Conservation (phyloP, 768 basidiomycete genomes). For the Auricularia heimuer region DNA sequence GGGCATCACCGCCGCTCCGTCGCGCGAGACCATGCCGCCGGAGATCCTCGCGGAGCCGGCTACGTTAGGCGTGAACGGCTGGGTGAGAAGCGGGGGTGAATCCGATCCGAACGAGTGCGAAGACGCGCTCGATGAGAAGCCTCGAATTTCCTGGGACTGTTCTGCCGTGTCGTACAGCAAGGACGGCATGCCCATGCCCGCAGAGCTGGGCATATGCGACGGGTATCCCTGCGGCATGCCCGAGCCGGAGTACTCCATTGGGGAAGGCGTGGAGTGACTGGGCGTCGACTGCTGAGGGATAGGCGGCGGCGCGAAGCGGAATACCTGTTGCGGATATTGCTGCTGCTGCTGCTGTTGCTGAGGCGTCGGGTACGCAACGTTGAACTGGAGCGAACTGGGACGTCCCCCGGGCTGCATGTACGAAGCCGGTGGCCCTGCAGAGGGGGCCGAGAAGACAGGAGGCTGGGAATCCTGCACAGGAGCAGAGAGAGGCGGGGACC, state of each 20-base stretch:
- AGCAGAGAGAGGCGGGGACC: slow-evolving; percentile 12
- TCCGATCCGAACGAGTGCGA: neutral
- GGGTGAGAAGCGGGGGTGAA: neutral
- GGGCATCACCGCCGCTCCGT: neutral
- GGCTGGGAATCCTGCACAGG: neutral
- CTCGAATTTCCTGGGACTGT: neutral
- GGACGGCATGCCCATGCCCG: neutral
- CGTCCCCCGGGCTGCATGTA: neutral
- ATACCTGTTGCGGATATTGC: neutral
- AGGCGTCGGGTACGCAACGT: neutral
- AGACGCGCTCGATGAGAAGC: neutral
- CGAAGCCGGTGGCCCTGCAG: neutral
- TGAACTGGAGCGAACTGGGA: slow-evolving; percentile 1
- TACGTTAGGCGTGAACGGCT: neutral
- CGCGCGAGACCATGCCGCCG: neutral
- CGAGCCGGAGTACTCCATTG: neutral
- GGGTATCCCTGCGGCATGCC: neutral
- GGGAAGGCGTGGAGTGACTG: neutral
- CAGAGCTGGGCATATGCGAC: neutral
- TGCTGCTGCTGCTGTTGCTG: slow-evolving; percentile 1
- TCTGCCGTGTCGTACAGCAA: neutral
- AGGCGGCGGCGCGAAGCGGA: neutral
- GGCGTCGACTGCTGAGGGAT: neutral
- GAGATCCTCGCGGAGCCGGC: neutral
- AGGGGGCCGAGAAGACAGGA: neutral